Evolutionary conservation across 129 eudicot genomes (phyloP), one percentile per base, ranked within the genome.

Genomic region (Silybum marianum): DNA sequence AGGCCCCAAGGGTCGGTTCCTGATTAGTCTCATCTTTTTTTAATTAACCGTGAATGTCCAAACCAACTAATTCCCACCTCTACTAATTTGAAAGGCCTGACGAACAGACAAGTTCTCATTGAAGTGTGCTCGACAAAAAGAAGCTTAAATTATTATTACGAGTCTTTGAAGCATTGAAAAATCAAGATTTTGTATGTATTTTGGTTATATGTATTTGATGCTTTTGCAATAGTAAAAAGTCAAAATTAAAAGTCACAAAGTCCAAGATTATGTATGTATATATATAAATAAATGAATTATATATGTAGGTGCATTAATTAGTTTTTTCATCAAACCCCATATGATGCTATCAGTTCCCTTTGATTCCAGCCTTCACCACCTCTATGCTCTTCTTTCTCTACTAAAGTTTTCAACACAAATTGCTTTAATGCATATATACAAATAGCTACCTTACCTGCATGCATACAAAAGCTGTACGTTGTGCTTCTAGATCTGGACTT

Each of bases 241-340:
- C 72, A 84, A 73, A 54, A 18, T 80, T 66, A 79, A 11, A 16
- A 48, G 40, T 80, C 85, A 69, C 82, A 28, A 77, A 26, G 46
- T 83, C 82, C 84, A 70, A 74, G 79, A 76, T 42, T 40, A 40
- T 10, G 9, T 42, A 42, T 9, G 9, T 40, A 40, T 0, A 40
- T 40, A 42, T 10, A 40, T 7, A 68, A 16, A 70, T 14, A 72
- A 75, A 26, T 1, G 38, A 70, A 32, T 44, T 30, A 3, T 46
- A 6, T 36, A 36, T 36, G 40, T 36, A 36, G 54, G 81, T 38
- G 16, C 79, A 39, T 82, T 73, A 74, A 85, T 51, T 81, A 74
- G 81, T 67, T 83, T 75, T 71, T 71, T 83, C 90, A 89, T 84
- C 85, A 83, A 85, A 68, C 74, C 87, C 89, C 9, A 84, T 85